phyloP scores from a whole-genome alignment of 495 filamentous ascomycete genomes.

The Penicillium canescens region DNA sequence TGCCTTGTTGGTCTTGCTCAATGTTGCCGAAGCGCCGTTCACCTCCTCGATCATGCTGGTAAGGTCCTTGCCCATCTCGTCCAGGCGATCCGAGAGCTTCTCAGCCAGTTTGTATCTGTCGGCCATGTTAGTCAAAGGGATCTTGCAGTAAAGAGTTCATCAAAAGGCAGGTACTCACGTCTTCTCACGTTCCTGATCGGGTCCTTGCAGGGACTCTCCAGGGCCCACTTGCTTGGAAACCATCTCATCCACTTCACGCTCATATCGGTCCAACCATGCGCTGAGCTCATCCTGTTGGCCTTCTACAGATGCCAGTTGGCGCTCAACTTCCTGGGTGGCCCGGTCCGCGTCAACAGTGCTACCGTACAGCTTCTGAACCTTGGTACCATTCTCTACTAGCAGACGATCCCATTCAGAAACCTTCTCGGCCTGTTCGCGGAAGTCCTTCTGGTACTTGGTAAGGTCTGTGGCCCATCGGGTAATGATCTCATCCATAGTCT shows the following conservation, averaged over 20 bases:
- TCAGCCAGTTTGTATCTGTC: slow-evolving; percentile 81
- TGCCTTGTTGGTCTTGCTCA: slow-evolving; percentile 84
- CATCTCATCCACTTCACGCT: slow-evolving; percentile 83
- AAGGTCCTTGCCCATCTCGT: slow-evolving; percentile 89
- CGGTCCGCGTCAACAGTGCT: slow-evolving; percentile 89
- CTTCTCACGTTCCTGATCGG: slow-evolving; percentile 90
- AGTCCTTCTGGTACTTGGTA: slow-evolving; percentile 93
- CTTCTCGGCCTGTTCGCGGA: slow-evolving; percentile 82
- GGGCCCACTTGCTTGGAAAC: slow-evolving; percentile 67
- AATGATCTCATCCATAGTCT: slow-evolving; percentile 99
- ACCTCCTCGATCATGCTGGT: slow-evolving; percentile 97
- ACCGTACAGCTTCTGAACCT: slow-evolving; percentile 85
- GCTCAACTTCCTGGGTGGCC: slow-evolving; percentile 86
- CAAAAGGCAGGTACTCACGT: slow-evolving; percentile 52
- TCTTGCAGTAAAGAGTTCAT: neutral
- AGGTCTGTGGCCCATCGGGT: slow-evolving; percentile 96
- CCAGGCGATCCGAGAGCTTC: slow-evolving; percentile 80
- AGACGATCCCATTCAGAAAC: slow-evolving; percentile 89
- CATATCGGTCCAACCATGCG: slow-evolving; percentile 82
- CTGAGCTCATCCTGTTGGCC: slow-evolving; percentile 87
- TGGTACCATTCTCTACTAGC: slow-evolving; percentile 87
- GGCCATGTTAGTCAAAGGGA: slow-evolving; percentile 14
- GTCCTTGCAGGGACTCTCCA: slow-evolving; percentile 74
- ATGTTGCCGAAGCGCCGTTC: slow-evolving; percentile 76
- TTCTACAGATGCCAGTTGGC: slow-evolving; percentile 84